Conservation (phyloP, 108 stramenopile genomes). For the Cyclotella choctawhatcheeana region DNA sequence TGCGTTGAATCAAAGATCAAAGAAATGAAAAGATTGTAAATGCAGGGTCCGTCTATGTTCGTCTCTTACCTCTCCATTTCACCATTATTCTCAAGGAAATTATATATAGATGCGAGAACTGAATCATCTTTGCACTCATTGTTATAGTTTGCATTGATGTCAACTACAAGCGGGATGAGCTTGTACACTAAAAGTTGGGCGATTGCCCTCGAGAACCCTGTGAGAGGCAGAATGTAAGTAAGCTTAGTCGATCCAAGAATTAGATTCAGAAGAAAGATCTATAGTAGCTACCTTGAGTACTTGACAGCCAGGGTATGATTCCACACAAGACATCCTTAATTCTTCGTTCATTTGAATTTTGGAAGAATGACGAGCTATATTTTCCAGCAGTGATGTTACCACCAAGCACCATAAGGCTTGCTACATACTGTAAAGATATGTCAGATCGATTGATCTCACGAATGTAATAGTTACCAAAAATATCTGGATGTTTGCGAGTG, state of each 20-base stretch:
- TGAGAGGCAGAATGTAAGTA: no score
- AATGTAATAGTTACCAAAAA: conserved; percentile 64
- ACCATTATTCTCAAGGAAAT: conserved; percentile 72
- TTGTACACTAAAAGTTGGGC: conserved; percentile 79
- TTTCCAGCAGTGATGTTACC: conserved; percentile 78
- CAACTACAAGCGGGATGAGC: conserved; percentile 71
- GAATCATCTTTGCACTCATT: conserved; percentile 26
- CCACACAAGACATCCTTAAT: conserved; percentile 70
- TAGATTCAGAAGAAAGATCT: no score
- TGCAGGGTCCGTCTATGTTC: no score
- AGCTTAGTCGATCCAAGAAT: no score
- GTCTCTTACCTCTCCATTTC: no score
- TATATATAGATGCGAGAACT: conserved; percentile 58
- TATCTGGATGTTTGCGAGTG: conserved; percentile 53
- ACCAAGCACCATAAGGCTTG: conserved; percentile 80
- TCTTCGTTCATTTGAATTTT: conserved; percentile 29
- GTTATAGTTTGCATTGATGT: conserved; percentile 24
- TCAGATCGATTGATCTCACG: conserved; percentile 66
- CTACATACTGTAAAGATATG: conserved; percentile 72
- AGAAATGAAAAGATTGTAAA: no score
- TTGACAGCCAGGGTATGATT: conserved; percentile 82
- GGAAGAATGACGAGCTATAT: conserved; percentile 66
- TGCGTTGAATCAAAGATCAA: no score
- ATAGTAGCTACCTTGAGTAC: conserved; percentile 65
- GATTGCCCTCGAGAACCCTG: conserved; percentile 79